These are phyloP conservation scores for Tremellales sp. DNA, from an alignment of 1,284 basidiomycete species.

Conservation along the genomic window DNA sequence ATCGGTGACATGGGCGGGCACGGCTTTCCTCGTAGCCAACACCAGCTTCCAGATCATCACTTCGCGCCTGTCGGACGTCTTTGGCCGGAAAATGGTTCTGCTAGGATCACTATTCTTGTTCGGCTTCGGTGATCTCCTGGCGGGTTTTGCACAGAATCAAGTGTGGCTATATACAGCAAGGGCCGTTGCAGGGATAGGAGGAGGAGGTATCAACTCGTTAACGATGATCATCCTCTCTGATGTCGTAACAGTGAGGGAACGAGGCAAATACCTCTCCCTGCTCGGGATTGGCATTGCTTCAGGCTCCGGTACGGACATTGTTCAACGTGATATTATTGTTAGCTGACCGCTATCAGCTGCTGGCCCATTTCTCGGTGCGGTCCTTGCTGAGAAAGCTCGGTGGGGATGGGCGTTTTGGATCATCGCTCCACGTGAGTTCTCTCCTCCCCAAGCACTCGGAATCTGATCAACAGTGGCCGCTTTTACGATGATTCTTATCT, in stretches of 20 bases:
- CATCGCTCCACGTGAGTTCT: conserved; percentile 20
- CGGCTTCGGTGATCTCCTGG: conserved; percentile 28
- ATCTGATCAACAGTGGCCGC: conserved; percentile 12
- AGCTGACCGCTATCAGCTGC: conserved; percentile 5
- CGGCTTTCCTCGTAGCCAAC: conserved; percentile 31
- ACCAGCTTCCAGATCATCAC: conserved; percentile 32
- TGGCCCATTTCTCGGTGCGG: conserved; percentile 29
- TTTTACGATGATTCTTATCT: conserved; percentile 25
- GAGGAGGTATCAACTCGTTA: conserved; percentile 48
- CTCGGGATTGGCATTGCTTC: conserved; percentile 30
- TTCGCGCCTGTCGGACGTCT: conserved; percentile 29
- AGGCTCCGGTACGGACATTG: conserved; percentile 15
- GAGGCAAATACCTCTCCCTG: conserved; percentile 45
- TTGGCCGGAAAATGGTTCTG: conserved; percentile 27
- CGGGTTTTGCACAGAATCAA: conserved; percentile 29
- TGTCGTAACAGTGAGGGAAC: conserved; percentile 44
- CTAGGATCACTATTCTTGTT: conserved; percentile 19
- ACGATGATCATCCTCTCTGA: conserved; percentile 47
- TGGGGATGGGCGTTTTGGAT: conserved; percentile 39
- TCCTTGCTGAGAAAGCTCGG: conserved; percentile 20
- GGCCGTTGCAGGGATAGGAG: conserved; percentile 49
- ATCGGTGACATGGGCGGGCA: conserved; percentile 35
- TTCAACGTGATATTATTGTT: background rate
- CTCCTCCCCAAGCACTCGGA: no score
- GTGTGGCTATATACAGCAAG: conserved; percentile 35